These are phyloP conservation scores for Trypethelium eluteriae DNA, from an alignment of 495 filamentous ascomycete species.

Conservation along the genomic window DNA sequence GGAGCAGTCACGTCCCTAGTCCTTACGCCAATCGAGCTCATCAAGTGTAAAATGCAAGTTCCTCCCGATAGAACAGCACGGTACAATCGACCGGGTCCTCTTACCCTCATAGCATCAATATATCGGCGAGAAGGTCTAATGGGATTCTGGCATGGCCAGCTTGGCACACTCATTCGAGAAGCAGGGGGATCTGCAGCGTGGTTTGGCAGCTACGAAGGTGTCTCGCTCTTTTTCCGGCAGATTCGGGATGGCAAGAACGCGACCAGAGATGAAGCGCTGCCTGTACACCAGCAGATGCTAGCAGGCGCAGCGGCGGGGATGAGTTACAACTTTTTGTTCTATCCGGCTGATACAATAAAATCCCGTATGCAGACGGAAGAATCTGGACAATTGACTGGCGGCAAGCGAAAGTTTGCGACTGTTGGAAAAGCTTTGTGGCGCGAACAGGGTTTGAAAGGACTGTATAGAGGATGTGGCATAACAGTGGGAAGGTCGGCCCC, in stretches of 20 bases:
- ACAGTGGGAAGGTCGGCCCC: constrained; percentile 81
- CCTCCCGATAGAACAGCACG: constrained; percentile 35
- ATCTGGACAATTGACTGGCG: constrained; percentile 39
- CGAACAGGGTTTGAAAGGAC: constrained; percentile 68
- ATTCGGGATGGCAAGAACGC: constrained; percentile 18
- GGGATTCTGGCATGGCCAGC: constrained; percentile 92
- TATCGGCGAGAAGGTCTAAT: constrained; percentile 69
- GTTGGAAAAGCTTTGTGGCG: constrained; percentile 66
- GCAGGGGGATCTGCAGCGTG: constrained; percentile 88
- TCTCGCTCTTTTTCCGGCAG: constrained; percentile 55
- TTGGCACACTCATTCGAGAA: constrained; percentile 89
- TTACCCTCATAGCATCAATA: constrained; percentile 62
- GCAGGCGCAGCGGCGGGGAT: constrained; percentile 89
- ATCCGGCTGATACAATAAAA: constrained; percentile 95
- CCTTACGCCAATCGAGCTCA: constrained; percentile 89
- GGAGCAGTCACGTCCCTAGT: constrained; percentile 87
- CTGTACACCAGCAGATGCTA: constrained; percentile 72
- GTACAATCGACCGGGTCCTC: constrained; percentile 38
- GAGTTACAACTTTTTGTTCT: constrained; percentile 92
- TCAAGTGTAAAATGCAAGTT: constrained; percentile 98
- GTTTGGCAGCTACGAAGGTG: constrained; percentile 90
- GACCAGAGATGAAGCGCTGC: constrained; percentile 34
- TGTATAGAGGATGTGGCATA: constrained; percentile 93
- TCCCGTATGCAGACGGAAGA: constrained; percentile 90
- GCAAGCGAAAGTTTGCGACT: constrained; percentile 54